phyloP scores from a whole-genome alignment of 2,329 filamentous ascomycete species.

The Aureobasidium pullulans region DNA sequence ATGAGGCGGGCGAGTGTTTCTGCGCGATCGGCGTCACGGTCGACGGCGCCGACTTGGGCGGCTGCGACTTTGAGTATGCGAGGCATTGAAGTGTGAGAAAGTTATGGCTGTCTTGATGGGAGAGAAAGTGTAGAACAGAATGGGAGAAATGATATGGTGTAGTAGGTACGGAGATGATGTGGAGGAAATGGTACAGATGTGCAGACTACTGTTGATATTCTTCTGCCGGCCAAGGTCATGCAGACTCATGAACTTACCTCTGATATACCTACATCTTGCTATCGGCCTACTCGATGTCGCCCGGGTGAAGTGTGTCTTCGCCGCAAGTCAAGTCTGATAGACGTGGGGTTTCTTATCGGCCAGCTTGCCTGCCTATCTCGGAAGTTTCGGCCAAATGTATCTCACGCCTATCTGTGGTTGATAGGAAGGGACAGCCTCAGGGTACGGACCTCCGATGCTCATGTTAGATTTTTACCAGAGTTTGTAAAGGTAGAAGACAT shows the following conservation, averaged over 20 bases:
- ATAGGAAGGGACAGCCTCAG: background rate
- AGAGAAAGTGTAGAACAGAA: background rate
- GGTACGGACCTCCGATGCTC: background rate
- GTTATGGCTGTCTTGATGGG: too few species aligned
- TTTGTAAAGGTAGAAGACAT: background rate
- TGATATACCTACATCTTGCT: background rate
- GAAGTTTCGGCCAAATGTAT: background rate
- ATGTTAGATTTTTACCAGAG: too few species aligned
- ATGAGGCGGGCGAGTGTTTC: slow-evolving; percentile 44
- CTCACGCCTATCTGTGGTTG: slow-evolving; percentile 13
- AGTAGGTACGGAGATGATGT: too few species aligned
- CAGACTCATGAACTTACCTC: background rate
- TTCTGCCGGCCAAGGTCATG: background rate
- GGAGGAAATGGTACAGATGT: too few species aligned
- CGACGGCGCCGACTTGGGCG: slow-evolving; percentile 46
- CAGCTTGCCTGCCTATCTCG: background rate
- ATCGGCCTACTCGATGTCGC: background rate
- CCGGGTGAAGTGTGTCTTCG: background rate
- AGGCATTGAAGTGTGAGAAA: too few species aligned
- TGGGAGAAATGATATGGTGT: too few species aligned
- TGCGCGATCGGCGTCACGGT: slow-evolving; percentile 34
- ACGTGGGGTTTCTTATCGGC: background rate
- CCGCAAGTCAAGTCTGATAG: background rate
- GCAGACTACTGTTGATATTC: too few species aligned
- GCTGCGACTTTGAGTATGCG: slow-evolving; percentile 44